Conservation (phyloP, 305 asterid genomes). For the Rubia peregrina region DNA sequence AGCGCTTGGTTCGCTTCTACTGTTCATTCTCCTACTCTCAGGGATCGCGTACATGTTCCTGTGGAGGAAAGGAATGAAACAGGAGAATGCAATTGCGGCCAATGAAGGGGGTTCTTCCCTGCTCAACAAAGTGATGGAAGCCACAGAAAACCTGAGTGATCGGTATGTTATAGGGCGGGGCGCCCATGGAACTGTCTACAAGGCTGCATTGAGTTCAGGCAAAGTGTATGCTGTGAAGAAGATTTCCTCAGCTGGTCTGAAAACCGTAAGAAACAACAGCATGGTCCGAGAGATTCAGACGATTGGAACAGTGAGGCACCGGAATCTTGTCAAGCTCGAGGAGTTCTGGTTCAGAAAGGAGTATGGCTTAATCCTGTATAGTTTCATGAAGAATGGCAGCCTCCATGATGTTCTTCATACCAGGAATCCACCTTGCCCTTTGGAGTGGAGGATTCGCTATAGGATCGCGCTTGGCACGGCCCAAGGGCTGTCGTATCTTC, state of each 20-base stretch:
- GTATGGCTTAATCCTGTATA: conserved; percentile 58
- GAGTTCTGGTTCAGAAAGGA: conserved; percentile 81
- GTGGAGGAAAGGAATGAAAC: conserved; percentile 24
- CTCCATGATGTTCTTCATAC: conserved; percentile 67
- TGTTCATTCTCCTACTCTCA: conserved; percentile 30
- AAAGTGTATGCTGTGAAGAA: conserved; percentile 68
- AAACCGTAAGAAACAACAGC: conserved; percentile 38
- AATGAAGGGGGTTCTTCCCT: conserved; percentile 64
- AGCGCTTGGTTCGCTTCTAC: conserved; percentile 33
- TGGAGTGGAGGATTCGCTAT: conserved; percentile 55
- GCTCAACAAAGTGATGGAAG: conserved; percentile 59
- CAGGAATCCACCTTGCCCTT: conserved; percentile 25
- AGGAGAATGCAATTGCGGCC: conserved; percentile 25
- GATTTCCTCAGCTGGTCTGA: conserved; percentile 39
- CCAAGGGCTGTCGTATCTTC: conserved; percentile 81
- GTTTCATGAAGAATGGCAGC: conserved; percentile 75
- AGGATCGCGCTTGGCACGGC: conserved; percentile 75
- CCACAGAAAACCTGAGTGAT: conserved; percentile 64
- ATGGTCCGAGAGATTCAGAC: conserved; percentile 77
- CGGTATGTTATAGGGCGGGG: conserved; percentile 62
- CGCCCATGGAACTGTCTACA: conserved; percentile 78
- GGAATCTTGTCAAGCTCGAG: conserved; percentile 64
- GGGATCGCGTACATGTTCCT: conserved; percentile 30
- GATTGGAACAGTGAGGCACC: conserved; percentile 74
- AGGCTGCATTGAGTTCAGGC: conserved; percentile 43